These are phyloP conservation scores for Diddensiella santjacobensis DNA, from an alignment of 805 yeast species.

Conservation along the genomic window DNA sequence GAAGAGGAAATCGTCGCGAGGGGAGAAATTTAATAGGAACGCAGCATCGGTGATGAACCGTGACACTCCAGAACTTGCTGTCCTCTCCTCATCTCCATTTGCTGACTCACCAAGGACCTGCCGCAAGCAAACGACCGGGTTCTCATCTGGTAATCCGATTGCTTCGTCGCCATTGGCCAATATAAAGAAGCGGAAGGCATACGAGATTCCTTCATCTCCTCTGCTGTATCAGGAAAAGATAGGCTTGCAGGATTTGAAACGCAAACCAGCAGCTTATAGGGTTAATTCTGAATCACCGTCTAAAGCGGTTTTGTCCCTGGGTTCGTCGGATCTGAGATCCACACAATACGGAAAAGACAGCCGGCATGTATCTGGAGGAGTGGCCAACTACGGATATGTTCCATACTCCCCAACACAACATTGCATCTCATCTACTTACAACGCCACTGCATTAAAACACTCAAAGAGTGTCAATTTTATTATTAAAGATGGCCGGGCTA, in stretches of 20 bases:
- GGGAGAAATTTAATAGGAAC: not conserved
- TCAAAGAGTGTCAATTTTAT: conserved; percentile 5
- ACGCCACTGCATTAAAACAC: not conserved
- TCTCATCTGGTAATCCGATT: not conserved
- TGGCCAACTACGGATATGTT: not conserved
- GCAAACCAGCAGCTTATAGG: not conserved
- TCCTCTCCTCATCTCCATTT: conserved; percentile 20
- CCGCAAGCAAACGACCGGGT: not conserved
- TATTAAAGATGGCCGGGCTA: conserved; percentile 7
- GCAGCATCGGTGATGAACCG: no score
- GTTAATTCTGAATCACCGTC: not conserved
- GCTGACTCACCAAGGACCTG: conserved; percentile 13
- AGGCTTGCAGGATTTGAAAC: not conserved
- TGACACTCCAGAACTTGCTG: conserved; percentile 15
- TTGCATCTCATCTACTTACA: not conserved
- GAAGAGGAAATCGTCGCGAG: not conserved
- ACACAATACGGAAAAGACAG: no score
- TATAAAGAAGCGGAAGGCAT: not conserved
- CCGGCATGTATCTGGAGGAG: no score
- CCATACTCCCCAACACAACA: not conserved
- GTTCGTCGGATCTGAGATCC: not conserved
- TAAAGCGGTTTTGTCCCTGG: not conserved
- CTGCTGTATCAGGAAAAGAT: not conserved
- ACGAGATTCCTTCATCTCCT: not conserved
- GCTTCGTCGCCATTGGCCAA: not conserved